Percentiles rank a stretch among this genome's conserved stretches.
Conservation (phyloP, 129 eudicot genomes). For the Artemisia tridentata region DNA sequence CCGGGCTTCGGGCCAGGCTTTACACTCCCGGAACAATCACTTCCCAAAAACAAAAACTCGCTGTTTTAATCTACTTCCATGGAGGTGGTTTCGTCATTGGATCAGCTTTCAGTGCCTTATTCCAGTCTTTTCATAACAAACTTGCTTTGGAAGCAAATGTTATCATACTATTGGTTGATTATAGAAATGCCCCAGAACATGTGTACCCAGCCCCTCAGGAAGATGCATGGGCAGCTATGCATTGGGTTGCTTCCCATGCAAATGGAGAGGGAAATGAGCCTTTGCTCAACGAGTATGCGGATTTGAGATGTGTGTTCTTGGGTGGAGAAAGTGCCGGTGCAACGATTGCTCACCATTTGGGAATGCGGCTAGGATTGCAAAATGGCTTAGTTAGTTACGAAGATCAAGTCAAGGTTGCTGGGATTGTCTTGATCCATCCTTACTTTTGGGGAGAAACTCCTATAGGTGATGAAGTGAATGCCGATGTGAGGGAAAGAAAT, state of each 20-base stretch:
- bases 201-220: not conserved
- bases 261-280: not conserved
- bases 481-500: constrained; percentile 7
- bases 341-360: not conserved
- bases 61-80: constrained; percentile 6
- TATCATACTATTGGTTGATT: not conserved
- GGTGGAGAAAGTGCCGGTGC: constrained; percentile 18
- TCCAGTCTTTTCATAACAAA: not conserved
- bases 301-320: not conserved
- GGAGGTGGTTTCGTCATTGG: constrained; percentile 10
- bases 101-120: constrained; percentile 4
- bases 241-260: constrained; percentile 15
- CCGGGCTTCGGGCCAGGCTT: constrained; percentile 1
- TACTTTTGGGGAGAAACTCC: constrained; percentile 14
- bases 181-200: constrained; percentile 7
- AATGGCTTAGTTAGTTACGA: not conserved
- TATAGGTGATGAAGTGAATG: not conserved
- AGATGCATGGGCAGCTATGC: not conserved
- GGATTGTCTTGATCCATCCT: constrained; percentile 6
- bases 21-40: not conserved
- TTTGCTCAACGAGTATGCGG: constrained; percentile 1
- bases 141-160: constrained; percentile 3
- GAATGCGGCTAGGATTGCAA: not conserved
- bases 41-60: not conserved
- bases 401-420: not conserved